phyloP scores from a whole-genome alignment of 2,329 filamentous ascomycete species.

The Microdochium paspali region DNA sequence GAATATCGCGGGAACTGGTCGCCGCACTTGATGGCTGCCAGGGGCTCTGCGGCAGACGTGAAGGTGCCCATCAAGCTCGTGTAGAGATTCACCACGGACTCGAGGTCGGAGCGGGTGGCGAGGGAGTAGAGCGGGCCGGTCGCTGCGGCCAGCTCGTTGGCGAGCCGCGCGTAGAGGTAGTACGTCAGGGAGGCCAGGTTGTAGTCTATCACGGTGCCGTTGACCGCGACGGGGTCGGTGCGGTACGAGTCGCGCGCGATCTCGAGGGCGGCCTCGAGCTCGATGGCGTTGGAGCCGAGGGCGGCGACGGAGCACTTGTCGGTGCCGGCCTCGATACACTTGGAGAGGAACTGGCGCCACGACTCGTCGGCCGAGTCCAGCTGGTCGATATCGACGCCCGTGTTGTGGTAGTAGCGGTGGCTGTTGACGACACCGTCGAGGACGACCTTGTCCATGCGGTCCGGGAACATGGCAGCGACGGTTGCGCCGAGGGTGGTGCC shows the following conservation, averaged over 20 bases:
- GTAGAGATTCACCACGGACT: background rate
- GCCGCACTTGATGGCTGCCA: constrained; percentile 9
- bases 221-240: constrained; percentile 13
- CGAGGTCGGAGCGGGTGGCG: background rate
- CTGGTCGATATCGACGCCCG: constrained; percentile 13
- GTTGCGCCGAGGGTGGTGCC: constrained; percentile 28
- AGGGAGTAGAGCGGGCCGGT: constrained; percentile 6
- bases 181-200: constrained; percentile 13
- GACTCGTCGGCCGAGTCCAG: constrained; percentile 15
- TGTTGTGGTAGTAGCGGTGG: constrained; percentile 19
- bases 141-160: constrained; percentile 2
- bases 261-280: constrained; percentile 30
- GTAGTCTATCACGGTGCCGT: constrained; percentile 14
- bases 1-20: constrained; percentile 3
- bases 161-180: constrained; percentile 2
- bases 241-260: constrained; percentile 17
- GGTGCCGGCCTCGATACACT: constrained; percentile 14
- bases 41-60: background rate
- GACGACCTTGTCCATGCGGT: constrained; percentile 25
- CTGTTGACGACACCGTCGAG: constrained; percentile 26
- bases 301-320: constrained; percentile 10
- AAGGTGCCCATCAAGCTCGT: background rate
- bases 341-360: constrained; percentile 16
- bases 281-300: constrained; percentile 17
- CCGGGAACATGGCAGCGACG: constrained; percentile 30